Evolutionary conservation across 2,329 filamentous ascomycete species (phyloP).

Genomic region (Bimuria novae-zelandiae): DNA sequence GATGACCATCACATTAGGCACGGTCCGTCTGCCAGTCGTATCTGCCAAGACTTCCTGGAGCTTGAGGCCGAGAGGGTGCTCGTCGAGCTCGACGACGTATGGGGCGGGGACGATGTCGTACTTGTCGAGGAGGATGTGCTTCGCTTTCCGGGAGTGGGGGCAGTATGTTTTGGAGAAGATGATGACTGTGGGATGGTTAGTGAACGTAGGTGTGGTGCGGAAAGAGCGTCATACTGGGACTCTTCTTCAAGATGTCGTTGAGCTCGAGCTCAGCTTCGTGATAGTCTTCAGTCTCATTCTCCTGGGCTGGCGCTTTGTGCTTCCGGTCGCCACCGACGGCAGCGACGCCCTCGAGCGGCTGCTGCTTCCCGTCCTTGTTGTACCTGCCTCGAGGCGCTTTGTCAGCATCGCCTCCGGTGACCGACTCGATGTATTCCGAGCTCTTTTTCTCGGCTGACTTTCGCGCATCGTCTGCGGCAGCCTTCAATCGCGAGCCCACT

Average conservation of each 20-base stretch:
- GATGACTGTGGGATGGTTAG: slow-evolving; percentile 65
- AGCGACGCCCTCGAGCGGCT: slow-evolving; percentile 47
- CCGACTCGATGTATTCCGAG: slow-evolving; percentile 50
- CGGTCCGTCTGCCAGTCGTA: slow-evolving; percentile 80
- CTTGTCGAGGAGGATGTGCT: slow-evolving; percentile 79
- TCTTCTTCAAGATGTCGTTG: slow-evolving; percentile 78
- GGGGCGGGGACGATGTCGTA: slow-evolving; percentile 84
- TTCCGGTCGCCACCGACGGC: slow-evolving; percentile 50
- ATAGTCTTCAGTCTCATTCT: slow-evolving; percentile 61
- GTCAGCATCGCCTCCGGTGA: slow-evolving; percentile 44
- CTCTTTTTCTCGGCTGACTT: slow-evolving; percentile 70
- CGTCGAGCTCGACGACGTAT: slow-evolving; percentile 87
- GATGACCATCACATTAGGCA: slow-evolving; percentile 89
- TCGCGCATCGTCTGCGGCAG: slow-evolving; percentile 71
- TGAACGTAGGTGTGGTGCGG: background rate
- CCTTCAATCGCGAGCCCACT: slow-evolving; percentile 64
- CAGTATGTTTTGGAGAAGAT: slow-evolving; percentile 97
- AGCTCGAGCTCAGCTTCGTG: slow-evolving; percentile 72
- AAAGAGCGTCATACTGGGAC: slow-evolving; percentile 66
- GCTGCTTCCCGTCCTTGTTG: slow-evolving; percentile 43
- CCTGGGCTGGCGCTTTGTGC: slow-evolving; percentile 47
- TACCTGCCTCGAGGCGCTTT: slow-evolving; percentile 60
- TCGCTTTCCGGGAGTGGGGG: slow-evolving; percentile 82
- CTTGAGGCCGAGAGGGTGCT: slow-evolving; percentile 72
- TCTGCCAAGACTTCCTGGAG: slow-evolving; percentile 74